Percentiles rank a stretch among this genome's conserved stretches.
Conservation (phyloP, 371 early-diverging fungal genomes). For the Syncephalis plumigaleata region DNA sequence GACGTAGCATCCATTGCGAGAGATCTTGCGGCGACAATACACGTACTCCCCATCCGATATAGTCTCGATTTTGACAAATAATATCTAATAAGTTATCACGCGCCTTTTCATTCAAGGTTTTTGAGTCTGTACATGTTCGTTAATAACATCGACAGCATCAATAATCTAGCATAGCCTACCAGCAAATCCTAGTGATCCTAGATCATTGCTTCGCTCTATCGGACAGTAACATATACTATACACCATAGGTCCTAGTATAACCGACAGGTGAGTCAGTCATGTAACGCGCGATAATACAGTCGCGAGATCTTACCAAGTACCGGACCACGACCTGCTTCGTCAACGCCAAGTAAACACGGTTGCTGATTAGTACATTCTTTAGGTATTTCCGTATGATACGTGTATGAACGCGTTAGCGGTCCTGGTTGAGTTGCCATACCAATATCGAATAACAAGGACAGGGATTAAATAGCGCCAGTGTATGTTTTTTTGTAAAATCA, state of each 20-base stretch:
- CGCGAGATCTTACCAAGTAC: conserved; percentile 91
- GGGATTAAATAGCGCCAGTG: no score
- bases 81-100: conserved; percentile 48
- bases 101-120: conserved; percentile 56
- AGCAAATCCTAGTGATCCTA: conserved; percentile 56
- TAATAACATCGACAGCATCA: no score
- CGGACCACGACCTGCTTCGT: conserved; percentile 99
- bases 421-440: background rate
- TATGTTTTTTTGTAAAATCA: no score
- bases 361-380: conserved; percentile 12
- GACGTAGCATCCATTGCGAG: conserved; percentile 61
- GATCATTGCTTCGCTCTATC: conserved; percentile 29
- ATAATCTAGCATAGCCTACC: conserved; percentile 34
- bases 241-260: conserved; percentile 80
- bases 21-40: conserved; percentile 79
- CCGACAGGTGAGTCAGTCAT: no score
- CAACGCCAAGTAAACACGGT: conserved; percentile 82
- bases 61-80: conserved; percentile 33
- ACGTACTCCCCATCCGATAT: conserved; percentile 74
- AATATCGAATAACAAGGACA: no score
- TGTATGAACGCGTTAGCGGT: conserved; percentile 9
- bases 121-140: no score
- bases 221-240: conserved; percentile 76
- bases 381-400: conserved; percentile 15
- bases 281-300: no score